These are phyloP conservation scores for barrel medic (Medicago truncatula) DNA, from an alignment of 306 rosid species.

Conservation along the genomic window DNA sequence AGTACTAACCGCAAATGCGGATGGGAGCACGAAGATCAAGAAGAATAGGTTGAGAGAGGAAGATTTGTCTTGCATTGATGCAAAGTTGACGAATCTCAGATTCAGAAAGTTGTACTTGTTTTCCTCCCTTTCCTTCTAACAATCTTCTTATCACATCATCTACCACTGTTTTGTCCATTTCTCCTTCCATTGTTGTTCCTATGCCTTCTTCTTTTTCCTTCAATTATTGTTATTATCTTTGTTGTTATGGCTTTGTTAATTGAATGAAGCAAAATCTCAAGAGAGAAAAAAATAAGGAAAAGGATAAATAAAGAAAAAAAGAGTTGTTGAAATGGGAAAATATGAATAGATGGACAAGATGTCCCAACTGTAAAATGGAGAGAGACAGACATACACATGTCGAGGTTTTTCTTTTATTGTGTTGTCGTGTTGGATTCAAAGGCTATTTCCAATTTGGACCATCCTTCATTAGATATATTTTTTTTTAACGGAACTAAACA, in stretches of 20 bases:
- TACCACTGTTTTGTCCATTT: slow-evolving; percentile 72
- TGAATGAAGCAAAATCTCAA: slow-evolving; percentile 3
- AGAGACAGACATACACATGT: not conserved
- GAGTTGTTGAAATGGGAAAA: slow-evolving; percentile 29
- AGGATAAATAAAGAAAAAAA: slow-evolving; percentile 45
- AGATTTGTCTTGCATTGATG: slow-evolving; percentile 89
- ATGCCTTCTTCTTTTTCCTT: not conserved
- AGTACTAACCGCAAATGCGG: slow-evolving; percentile 74
- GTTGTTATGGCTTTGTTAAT: not conserved
- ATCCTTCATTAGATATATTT: too few species aligned
- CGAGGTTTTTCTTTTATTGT: not conserved
- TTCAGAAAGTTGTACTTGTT: slow-evolving; percentile 95
- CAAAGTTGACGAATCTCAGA: slow-evolving; percentile 98
- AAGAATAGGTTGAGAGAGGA: slow-evolving; percentile 90
- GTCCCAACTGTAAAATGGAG: slow-evolving; percentile 28
- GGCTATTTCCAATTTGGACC: slow-evolving; percentile 4
- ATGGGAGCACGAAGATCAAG: slow-evolving; percentile 75
- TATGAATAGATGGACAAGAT: slow-evolving; percentile 35
- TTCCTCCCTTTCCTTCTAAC: slow-evolving; percentile 81
- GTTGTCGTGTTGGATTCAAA: too few species aligned
- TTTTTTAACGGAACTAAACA: too few species aligned
- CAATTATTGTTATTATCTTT: not conserved
- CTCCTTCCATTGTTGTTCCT: slow-evolving; percentile 79
- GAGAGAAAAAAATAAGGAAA: not conserved
- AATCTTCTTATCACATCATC: slow-evolving; percentile 88